Evolutionary conservation across 768 basidiomycete species (phyloP), one percentile per base, ranked within the genome.

Genomic region (Kwoniella mangroviensis): DNA sequence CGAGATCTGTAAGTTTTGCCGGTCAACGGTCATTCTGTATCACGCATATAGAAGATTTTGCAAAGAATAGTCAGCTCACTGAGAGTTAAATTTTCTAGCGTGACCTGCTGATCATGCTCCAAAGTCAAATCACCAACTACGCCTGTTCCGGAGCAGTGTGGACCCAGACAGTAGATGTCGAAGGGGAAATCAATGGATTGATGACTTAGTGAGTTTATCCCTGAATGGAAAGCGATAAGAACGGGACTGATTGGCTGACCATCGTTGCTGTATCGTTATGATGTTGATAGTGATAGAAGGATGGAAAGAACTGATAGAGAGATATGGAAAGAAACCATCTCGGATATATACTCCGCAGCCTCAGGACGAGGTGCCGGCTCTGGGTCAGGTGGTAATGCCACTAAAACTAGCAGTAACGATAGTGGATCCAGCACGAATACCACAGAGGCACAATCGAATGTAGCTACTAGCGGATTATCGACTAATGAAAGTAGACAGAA

Each of bases 161-260:
- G 70, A 74, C 73, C 7, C 70, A 74, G 51, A 74, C 73, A 7
- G 72, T 68, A 15, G 73, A 74, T 51, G 73, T 74, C 13, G 73
- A 74, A 56, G 73, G 73, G 7, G 73, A 74, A 49, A 60, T 74
- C 53, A 74, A 74, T 28, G 73, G 73, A 7, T 59, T 74, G 42
- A 56, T 74, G 67, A 72, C 73, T 19, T 74, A 74, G 72, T 73
- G 51, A 66, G 72, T 57, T 0, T 5, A 4, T 21, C n/a, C 26
- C 0, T 21, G 3, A 4, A 40, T 34, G 24, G 0, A 10, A 13
- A 43, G 24, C 17, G 11, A 11, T 34, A 17, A 1, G 5, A 17
- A 40, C 0, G 12, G n/a, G 28, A 59, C 26, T n/a, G 24, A 7
- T n/a, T n/a, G n/a, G n/a, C 26, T 7, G 53, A 11, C 11, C 15